These are phyloP conservation scores for Rhizomucor pusillus DNA, from an alignment of 371 early-diverging fungal genomes.

Conservation along the genomic window DNA sequence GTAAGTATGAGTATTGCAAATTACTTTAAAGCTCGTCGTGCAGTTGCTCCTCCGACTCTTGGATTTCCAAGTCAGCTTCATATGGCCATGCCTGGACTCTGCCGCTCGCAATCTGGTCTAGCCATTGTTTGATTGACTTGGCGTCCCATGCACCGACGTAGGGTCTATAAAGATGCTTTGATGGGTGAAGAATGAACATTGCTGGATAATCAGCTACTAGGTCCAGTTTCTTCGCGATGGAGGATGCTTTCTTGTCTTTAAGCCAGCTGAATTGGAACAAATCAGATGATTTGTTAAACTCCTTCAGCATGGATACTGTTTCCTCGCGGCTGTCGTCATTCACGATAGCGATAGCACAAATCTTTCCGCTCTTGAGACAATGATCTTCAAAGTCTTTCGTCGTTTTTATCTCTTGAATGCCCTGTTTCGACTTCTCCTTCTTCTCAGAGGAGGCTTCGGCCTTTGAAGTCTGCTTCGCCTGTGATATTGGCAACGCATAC, in stretches of 20 bases:
- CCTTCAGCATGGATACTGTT: conserved; percentile 51
- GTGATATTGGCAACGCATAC: conserved; percentile 43
- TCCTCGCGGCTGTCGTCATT: conserved; percentile 57
- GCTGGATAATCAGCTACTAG: conserved; percentile 70
- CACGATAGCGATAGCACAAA: conserved; percentile 65
- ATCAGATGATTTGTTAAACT: conserved; percentile 29
- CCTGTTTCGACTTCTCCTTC: conserved; percentile 7
- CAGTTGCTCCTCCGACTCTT: conserved; percentile 8
- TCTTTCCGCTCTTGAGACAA: conserved; percentile 12
- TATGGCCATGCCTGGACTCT: conserved; percentile 44
- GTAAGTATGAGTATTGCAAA: no score
- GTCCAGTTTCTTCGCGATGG: conserved; percentile 59
- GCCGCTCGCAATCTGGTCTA: conserved; percentile 39
- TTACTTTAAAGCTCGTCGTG: conserved; percentile 26
- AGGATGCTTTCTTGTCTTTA: conserved; percentile 54
- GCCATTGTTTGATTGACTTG: conserved; percentile 54
- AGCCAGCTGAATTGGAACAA: conserved; percentile 66
- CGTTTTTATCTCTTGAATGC: conserved; percentile 2
- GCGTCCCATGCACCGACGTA: conserved; percentile 74
- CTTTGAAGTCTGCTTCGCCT: conserved; percentile 14
- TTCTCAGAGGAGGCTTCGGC: conserved; percentile 11
- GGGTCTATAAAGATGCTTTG: conserved; percentile 63
- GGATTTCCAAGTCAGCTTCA: conserved; percentile 20
- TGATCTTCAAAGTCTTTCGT: neutral
- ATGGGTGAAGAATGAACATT: conserved; percentile 63